phyloP scores from a whole-genome alignment of 192 early-diverging fungal genomes.

The Allomyces javanicus region DNA sequence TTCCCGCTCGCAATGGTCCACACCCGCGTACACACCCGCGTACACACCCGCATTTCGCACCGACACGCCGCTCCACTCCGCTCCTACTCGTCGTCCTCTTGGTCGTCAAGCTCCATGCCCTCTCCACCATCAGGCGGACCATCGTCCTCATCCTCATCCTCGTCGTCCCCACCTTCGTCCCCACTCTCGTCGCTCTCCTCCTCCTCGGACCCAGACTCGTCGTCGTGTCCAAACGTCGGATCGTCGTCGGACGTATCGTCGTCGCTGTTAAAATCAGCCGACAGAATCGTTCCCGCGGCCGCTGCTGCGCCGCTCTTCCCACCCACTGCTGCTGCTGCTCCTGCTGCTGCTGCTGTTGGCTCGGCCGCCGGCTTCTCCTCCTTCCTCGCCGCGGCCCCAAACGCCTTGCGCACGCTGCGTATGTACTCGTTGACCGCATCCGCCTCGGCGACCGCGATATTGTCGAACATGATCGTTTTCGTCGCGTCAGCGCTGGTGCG shows the following conservation, averaged over 20 bases:
- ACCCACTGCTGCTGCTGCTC: too few relatives aligned
- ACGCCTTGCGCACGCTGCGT: background rate
- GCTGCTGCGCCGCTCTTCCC: background rate
- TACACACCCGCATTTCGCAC: too few relatives aligned
- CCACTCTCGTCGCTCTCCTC: background rate
- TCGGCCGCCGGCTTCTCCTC: too few relatives aligned
- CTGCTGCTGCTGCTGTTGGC: too few relatives aligned
- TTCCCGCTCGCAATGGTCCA: too few relatives aligned
- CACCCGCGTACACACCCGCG: too few relatives aligned
- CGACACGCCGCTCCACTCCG: too few relatives aligned
- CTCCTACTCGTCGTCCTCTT: too few relatives aligned
- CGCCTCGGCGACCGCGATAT: background rate
- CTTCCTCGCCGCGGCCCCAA: background rate
- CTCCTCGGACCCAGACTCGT: background rate
- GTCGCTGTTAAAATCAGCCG: background rate
- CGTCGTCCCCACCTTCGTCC: background rate
- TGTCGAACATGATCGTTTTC: background rate
- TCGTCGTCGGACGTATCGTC: background rate
- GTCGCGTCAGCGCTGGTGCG: background rate
- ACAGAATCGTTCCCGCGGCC: background rate
- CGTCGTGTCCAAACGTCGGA: background rate
- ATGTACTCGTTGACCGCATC: background rate
- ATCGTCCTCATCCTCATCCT: background rate
- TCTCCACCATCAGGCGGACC: too few relatives aligned
- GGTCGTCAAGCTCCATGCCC: too few relatives aligned